A percentile compares a stretch with the other conserved stretches of the same genome.
These are phyloP conservation scores for Yamadazyma philogaea DNA, from an alignment of 805 yeast species.

Conservation along the genomic window DNA sequence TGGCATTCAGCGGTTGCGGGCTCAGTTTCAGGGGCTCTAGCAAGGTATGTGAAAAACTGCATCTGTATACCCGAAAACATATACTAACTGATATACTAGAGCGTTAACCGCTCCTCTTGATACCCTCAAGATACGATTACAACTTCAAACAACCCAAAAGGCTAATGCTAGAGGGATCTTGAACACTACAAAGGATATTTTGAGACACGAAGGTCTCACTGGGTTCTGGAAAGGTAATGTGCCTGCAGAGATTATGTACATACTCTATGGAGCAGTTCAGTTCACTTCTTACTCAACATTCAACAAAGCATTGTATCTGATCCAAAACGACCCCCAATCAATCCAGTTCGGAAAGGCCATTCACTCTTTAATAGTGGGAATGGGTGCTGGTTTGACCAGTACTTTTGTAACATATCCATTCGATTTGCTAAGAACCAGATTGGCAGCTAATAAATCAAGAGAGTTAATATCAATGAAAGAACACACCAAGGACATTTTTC, in stretches of 20 bases:
- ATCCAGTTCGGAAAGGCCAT: conserved; percentile 29
- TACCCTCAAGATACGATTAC: conserved; percentile 72
- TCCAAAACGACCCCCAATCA: conserved; percentile 19
- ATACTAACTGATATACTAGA: conserved; percentile 25
- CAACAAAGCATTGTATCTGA: conserved; percentile 41
- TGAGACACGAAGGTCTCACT: conserved; percentile 60
- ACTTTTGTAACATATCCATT: conserved; percentile 81
- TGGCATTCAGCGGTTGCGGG: conserved; percentile 64
- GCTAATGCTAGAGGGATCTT: conserved; percentile 24
- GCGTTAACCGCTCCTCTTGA: conserved; percentile 75
- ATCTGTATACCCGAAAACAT: not conserved
- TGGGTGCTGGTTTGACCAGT: conserved; percentile 71
- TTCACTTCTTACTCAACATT: conserved; percentile 66
- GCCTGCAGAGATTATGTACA: conserved; percentile 85
- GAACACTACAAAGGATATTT: conserved; percentile 41
- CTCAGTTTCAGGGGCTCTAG: conserved; percentile 60
- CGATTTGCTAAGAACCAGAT: conserved; percentile 82
- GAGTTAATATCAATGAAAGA: conserved; percentile 37
- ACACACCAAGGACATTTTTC: conserved; percentile 25
- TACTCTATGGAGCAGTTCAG: conserved; percentile 81
- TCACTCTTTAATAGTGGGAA: conserved; percentile 62
- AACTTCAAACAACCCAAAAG: conserved; percentile 42
- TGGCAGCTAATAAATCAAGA: conserved; percentile 59
- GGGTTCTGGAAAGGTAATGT: conserved; percentile 97
- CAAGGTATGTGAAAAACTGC: conserved; percentile 28